These are phyloP conservation scores for Torrubiella hemipterigena DNA, from an alignment of 2,329 filamentous ascomycete genomes.

Conservation along the genomic window DNA sequence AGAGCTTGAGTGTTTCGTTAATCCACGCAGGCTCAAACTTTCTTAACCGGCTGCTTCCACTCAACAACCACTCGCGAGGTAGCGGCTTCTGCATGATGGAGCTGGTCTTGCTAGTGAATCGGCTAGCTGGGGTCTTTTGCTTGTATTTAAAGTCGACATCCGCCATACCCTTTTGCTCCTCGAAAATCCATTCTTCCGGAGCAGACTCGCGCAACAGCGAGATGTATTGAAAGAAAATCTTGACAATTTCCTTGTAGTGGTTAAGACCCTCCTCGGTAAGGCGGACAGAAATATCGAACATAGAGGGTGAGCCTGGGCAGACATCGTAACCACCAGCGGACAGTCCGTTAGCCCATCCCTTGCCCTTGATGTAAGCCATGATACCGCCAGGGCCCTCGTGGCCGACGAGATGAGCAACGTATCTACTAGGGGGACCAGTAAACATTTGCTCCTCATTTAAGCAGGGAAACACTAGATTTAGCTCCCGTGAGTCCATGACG, in stretches of 20 bases:
- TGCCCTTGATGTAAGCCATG: slow-evolving; percentile 77
- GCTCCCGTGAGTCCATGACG: slow-evolving; percentile 72
- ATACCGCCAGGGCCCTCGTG: slow-evolving; percentile 91
- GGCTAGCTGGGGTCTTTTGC: slow-evolving; percentile 81
- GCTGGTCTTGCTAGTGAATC: slow-evolving; percentile 77
- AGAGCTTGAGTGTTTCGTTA: slow-evolving; percentile 55
- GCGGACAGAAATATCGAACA: slow-evolving; percentile 69
- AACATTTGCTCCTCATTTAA: slow-evolving; percentile 72
- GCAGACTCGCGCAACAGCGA: slow-evolving; percentile 68
- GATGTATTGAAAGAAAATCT: slow-evolving; percentile 84
- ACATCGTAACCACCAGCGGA: slow-evolving; percentile 65
- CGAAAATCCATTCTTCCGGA: slow-evolving; percentile 85
- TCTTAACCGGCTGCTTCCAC: slow-evolving; percentile 62
- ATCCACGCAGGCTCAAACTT: slow-evolving; percentile 75
- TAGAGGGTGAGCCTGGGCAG: slow-evolving; percentile 63
- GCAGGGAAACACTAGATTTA: slow-evolving; percentile 76
- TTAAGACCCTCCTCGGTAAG: slow-evolving; percentile 75
- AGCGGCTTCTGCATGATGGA: slow-evolving; percentile 85
- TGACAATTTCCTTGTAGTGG: slow-evolving; percentile 70
- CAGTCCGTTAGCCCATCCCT: slow-evolving; percentile 79
- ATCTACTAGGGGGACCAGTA: slow-evolving; percentile 71
- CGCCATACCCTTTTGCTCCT: slow-evolving; percentile 80
- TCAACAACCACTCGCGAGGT: slow-evolving; percentile 78
- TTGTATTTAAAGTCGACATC: slow-evolving; percentile 93
- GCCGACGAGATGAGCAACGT: slow-evolving; percentile 79